A percentile compares a stretch with the other conserved stretches of the same genome.
Evolutionary conservation across 306 rosid genomes (phyloP).

Genomic region (Leucaena leucocephala): DNA sequence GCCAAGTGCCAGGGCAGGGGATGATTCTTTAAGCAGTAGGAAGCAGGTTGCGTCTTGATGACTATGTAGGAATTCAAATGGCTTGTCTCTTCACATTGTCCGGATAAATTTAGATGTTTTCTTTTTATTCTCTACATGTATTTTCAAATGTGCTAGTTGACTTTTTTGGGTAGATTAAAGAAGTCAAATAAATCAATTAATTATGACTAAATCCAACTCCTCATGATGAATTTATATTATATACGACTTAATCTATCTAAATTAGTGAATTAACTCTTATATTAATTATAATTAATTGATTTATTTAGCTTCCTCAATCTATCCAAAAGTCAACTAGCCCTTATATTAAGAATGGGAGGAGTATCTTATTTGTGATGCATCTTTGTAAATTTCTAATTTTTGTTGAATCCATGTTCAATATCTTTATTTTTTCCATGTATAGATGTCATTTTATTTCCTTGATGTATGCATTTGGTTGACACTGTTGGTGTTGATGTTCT

Average conservation of each 20-base stretch:
- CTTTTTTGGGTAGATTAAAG: too few relatives aligned
- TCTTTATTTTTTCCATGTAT: neutral
- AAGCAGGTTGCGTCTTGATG: neutral
- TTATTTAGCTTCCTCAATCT: too few relatives aligned
- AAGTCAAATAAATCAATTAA: too few relatives aligned
- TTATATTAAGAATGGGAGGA: neutral
- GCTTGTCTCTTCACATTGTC: slow-evolving; percentile 15
- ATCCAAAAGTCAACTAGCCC: neutral
- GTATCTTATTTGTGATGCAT: slow-evolving; percentile 17
- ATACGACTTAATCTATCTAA: too few relatives aligned
- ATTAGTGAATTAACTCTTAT: too few relatives aligned
- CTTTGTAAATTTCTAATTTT: neutral
- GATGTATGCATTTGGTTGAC: slow-evolving; percentile 24
- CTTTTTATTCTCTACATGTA: slow-evolving; percentile 2
- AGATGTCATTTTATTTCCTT: slow-evolving; percentile 15
- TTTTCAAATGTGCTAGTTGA: neutral
- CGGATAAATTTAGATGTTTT: slow-evolving; percentile 4
- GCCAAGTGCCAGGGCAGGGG: slow-evolving; percentile 1
- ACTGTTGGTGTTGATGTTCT: slow-evolving; percentile 8
- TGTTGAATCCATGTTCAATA: neutral
- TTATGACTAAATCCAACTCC: too few relatives aligned
- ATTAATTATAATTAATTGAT: too few relatives aligned
- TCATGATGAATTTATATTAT: too few relatives aligned
- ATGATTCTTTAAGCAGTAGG: neutral
- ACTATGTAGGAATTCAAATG: neutral